phyloP scores from a whole-genome alignment of 1,284 basidiomycete species.

The Earliella scabrosa region DNA sequence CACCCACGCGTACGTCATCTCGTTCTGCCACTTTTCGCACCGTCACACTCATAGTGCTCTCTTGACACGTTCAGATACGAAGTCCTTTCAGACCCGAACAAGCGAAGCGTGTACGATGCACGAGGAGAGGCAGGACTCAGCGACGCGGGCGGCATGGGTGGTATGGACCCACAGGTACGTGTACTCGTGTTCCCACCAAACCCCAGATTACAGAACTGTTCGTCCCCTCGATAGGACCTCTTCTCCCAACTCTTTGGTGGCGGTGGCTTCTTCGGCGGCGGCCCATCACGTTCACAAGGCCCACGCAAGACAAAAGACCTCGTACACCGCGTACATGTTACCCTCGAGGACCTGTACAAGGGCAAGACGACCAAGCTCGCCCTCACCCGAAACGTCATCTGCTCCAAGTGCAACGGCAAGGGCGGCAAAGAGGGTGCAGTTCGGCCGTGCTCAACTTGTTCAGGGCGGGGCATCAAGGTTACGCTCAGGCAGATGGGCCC shows the following conservation, averaged over 20 bases:
- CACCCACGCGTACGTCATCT: slow-evolving; percentile 83
- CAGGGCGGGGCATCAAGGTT: slow-evolving; percentile 91
- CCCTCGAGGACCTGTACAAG: slow-evolving; percentile 97
- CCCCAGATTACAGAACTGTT: background rate
- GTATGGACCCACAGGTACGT: slow-evolving; percentile 92
- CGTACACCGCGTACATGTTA: slow-evolving; percentile 94
- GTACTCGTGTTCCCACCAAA: background rate
- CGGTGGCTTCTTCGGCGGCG: slow-evolving; percentile 57
- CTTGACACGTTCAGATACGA: slow-evolving; percentile 71
- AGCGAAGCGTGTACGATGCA: slow-evolving; percentile 87
- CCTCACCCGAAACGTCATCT: slow-evolving; percentile 94
- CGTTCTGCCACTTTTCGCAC: slow-evolving; percentile 4
- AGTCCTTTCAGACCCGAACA: slow-evolving; percentile 89
- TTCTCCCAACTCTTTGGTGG: slow-evolving; percentile 96
- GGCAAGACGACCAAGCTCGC: slow-evolving; percentile 99
- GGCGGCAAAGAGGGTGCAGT: slow-evolving; percentile 98
- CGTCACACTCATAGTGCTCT: background rate
- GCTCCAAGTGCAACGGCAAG: slow-evolving; percentile 92
- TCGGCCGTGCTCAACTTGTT: slow-evolving; percentile 79
- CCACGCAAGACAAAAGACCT: slow-evolving; percentile 98
- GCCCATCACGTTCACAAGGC: slow-evolving; percentile 68
- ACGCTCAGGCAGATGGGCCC: slow-evolving; percentile 97
- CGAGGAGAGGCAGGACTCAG: slow-evolving; percentile 93
- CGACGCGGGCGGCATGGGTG: slow-evolving; percentile 88
- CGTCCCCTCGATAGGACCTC: slow-evolving; percentile 68